A percentile compares a stretch with the other conserved stretches of the same genome.
These are phyloP conservation scores for Allantophomopsis cytisporea DNA, from an alignment of 2,329 filamentous ascomycete genomes.

Conservation along the genomic window DNA sequence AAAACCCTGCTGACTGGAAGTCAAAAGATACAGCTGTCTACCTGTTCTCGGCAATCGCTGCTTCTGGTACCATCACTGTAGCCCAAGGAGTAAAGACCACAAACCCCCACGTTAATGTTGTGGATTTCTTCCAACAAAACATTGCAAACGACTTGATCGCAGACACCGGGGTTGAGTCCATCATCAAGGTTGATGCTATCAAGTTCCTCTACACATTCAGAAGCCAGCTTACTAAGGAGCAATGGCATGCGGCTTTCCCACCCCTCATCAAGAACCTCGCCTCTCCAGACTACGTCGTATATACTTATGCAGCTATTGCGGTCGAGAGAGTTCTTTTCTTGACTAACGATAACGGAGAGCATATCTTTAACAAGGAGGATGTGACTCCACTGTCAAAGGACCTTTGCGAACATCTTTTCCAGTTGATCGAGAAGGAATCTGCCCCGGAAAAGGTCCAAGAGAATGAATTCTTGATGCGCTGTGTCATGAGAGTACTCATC, in stretches of 20 bases:
- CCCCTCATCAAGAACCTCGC: slow-evolving; percentile 84
- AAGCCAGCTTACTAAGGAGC: slow-evolving; percentile 80
- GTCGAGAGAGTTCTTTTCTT: slow-evolving; percentile 89
- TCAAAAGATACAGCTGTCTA: slow-evolving; percentile 98
- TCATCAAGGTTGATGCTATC: slow-evolving; percentile 94
- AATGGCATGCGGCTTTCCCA: slow-evolving; percentile 83
- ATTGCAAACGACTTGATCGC: slow-evolving; percentile 78
- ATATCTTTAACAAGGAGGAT: slow-evolving; percentile 67
- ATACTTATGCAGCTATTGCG: slow-evolving; percentile 92
- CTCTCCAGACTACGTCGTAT: slow-evolving; percentile 87
- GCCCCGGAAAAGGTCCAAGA: slow-evolving; percentile 91
- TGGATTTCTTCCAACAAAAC: slow-evolving; percentile 89
- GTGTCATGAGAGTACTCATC: slow-evolving; percentile 93
- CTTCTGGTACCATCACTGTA: slow-evolving; percentile 77
- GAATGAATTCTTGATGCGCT: slow-evolving; percentile 98
- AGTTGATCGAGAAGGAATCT: slow-evolving; percentile 72
- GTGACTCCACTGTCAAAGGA: slow-evolving; percentile 77
- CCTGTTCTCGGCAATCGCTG: slow-evolving; percentile 85
- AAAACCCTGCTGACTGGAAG: slow-evolving; percentile 72
- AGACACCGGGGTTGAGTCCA: slow-evolving; percentile 57
- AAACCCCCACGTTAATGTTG: slow-evolving; percentile 76
- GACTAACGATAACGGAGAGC: slow-evolving; percentile 58
- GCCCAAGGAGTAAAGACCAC: slow-evolving; percentile 84
- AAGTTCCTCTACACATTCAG: slow-evolving; percentile 97
- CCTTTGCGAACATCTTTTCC: slow-evolving; percentile 79